Base-by-base conservation (phyloP, 2,329 filamentous ascomycete genomes). In the Graphilbum sp. region DNA sequence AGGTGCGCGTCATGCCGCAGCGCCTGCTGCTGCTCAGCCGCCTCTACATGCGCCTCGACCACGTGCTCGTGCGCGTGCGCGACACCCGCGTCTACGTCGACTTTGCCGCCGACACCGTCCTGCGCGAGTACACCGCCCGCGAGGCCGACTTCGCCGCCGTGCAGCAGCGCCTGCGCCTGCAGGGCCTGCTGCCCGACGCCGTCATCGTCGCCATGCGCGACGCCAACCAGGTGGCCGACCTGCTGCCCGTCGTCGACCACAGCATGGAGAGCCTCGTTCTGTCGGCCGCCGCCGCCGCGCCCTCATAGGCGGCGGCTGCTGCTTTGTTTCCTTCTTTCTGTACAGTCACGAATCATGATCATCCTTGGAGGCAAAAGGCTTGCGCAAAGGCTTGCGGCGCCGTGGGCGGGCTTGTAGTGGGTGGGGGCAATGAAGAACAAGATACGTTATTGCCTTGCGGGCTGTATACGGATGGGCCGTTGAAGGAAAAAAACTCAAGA, bases 31-130 rank as follows among this genome's bases (percentile, higher is more conserved):
- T 98, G 43, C 70, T 98, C 4, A 75, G 74, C 47, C 71, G 90
- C 19, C 78, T 95, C 54, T 98, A 94, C 58, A 83, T 98, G 79
- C 71, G 90, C 41, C 65, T 98, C 30, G 90, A 98, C 52, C 80
- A 85, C 50, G 90, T 98, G 34, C 53, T 98, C 32, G 72, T 95
- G 41, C 69, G 90, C 41, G 72, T 98, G 41, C 69, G 88, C 39
- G 90, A 98, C 54, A 96, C 88, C 1, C 69, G 90, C 44, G 67
- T 98, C 25, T 98, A 92, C 55, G 73, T 95, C 40, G 90, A 98
- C 54, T 94, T 96, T 54, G 72, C 66, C 32, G 75, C 69, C 16
- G 72, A 79, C 36, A 73, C 82, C 52, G 79, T 96, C 23, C 78
- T 93, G 23, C 67, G 88, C 45, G 88, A 98, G 59, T 95, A 94